Percentiles rank a stretch among this genome's conserved stretches.
Conservation (phyloP, 768 basidiomycete genomes). For the Amanita inopinata region DNA sequence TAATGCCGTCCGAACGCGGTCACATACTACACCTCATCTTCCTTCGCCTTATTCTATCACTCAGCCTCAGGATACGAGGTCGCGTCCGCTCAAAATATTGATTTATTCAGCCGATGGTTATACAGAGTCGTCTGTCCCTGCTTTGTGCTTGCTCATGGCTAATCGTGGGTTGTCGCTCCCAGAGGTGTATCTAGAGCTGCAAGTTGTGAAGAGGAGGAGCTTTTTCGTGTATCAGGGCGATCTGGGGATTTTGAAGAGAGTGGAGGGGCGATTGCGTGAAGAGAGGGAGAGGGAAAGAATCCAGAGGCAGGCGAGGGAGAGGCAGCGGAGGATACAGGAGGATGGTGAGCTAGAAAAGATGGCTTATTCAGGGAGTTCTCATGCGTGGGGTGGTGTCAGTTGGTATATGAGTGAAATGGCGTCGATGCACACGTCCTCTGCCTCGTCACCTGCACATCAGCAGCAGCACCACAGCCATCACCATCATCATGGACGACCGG, state of each 20-base stretch:
- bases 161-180: constrained; percentile 57
- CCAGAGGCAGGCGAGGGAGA: constrained; percentile 24
- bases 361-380: constrained; percentile 14
- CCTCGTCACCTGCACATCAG: neutral
- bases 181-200: constrained; percentile 88
- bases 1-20: constrained; percentile 20
- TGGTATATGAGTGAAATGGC: constrained; percentile 7
- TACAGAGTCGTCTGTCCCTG: constrained; percentile 86
- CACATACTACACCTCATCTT: constrained; percentile 24
- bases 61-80: constrained; percentile 26
- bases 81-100: constrained; percentile 63
- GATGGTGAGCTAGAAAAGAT: constrained; percentile 10
- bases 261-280: constrained; percentile 46
- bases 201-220: constrained; percentile 66
- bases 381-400: constrained; percentile 7
- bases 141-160: constrained; percentile 81
- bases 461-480: constrained; percentile 1
- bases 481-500: constrained; percentile 22
- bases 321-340: constrained; percentile 20
- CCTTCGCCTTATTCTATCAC: constrained; percentile 14
- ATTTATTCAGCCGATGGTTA: constrained; percentile 84
- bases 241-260: constrained; percentile 56
- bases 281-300: constrained; percentile 29
- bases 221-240: constrained; percentile 92
- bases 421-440: constrained; percentile 1